Conservation (phyloP, 306 rosid species). For the Abrus pulchellus region DNA sequence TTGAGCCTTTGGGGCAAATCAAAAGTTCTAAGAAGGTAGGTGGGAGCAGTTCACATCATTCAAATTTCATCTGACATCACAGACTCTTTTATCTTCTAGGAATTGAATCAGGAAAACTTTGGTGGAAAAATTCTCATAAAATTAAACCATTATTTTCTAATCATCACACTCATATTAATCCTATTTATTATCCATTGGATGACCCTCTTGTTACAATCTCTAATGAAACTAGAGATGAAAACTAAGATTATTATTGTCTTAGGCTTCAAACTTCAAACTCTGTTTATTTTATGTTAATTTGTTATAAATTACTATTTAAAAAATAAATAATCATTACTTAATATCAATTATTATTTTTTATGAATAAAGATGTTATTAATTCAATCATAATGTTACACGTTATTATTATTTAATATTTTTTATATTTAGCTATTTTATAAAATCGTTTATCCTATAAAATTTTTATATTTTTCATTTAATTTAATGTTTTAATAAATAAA, state of each 20-base stretch:
- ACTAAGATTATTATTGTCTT: conserved; percentile 54
- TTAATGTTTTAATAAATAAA: too few species aligned
- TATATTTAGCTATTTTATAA: too few species aligned
- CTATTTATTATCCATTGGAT: conserved; percentile 46
- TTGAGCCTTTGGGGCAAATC: conserved; percentile 49
- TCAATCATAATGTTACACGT: too few species aligned
- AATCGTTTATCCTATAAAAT: too few species aligned
- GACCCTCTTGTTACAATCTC: conserved; percentile 46
- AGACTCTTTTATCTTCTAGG: conserved; percentile 45
- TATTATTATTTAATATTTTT: too few species aligned
- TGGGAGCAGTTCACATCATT: conserved; percentile 40
- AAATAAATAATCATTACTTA: too few species aligned
- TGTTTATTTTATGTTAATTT: too few species aligned
- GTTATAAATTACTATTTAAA: too few species aligned
- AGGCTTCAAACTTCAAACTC: conserved; percentile 68
- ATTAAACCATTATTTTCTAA: neutral
- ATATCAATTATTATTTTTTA: too few species aligned
- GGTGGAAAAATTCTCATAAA: conserved; percentile 51
- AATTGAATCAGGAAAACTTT: conserved; percentile 42
- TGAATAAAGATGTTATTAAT: too few species aligned
- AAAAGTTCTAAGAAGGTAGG: conserved; percentile 49
- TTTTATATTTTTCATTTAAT: too few species aligned
- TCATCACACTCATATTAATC: conserved; percentile 14
- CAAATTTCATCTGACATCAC: conserved; percentile 38
- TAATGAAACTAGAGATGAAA: conserved; percentile 53